Evolutionary conservation across 345 rosid genomes (phyloP).

Genomic region (Anacardium occidentale): DNA sequence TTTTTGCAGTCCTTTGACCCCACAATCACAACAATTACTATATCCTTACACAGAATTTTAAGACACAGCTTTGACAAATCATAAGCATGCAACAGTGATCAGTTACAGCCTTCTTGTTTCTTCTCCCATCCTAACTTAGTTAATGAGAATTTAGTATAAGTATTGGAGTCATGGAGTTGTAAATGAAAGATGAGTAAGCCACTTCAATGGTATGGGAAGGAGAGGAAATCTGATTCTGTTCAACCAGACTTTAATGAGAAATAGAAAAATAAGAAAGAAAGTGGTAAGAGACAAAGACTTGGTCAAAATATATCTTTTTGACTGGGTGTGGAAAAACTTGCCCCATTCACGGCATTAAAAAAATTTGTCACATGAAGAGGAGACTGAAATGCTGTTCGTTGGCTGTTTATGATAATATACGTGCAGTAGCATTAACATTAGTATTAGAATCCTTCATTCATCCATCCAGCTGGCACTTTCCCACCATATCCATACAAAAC

Average conservation of each 20-base stretch:
- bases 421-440: not conserved
- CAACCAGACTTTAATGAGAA: not conserved
- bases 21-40: not conserved
- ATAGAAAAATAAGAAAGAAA: not conserved
- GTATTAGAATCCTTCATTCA: not conserved
- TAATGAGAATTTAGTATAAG: no score
- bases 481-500: not conserved
- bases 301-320: constrained; percentile 33
- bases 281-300: constrained; percentile 25
- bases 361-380: not conserved
- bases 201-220: not conserved
- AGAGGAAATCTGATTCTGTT: not conserved
- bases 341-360: not conserved
- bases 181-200: no score
- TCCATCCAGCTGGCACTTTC: constrained; percentile 23
- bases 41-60: not conserved
- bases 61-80: not conserved
- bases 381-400: constrained; percentile 10
- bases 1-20: not conserved
- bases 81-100: not conserved
- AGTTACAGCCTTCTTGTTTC: no score
- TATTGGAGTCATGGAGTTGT: no score
- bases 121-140: no score
- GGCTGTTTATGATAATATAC: constrained; percentile 2
- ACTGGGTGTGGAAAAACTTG: constrained; percentile 9